These are phyloP conservation scores for Rhytidhysteron rufulum DNA, from an alignment of 2,329 filamentous ascomycete genomes.

Conservation along the genomic window DNA sequence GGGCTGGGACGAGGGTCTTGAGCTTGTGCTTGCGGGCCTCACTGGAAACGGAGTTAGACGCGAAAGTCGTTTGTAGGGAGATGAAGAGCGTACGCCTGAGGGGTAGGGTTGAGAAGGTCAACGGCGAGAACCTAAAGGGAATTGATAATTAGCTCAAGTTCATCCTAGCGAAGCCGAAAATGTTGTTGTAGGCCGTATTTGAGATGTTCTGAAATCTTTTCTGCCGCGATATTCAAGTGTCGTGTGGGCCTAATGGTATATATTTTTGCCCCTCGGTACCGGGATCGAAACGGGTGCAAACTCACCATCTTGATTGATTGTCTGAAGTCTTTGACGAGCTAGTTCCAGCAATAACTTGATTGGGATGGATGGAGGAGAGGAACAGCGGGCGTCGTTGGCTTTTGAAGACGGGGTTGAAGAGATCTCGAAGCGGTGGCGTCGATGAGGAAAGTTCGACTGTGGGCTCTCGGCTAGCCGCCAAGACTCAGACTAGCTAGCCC, in stretches of 20 bases:
- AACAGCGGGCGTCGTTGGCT: conserved; percentile 31
- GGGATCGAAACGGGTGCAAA: conserved; percentile 12
- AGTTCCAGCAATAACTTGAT: conserved; percentile 24
- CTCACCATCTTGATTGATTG: conserved; percentile 40
- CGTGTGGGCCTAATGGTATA: conserved; percentile 27
- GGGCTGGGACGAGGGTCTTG: conserved; percentile 94
- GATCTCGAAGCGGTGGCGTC: conserved; percentile 4
- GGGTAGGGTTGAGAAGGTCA: conserved; percentile 98
- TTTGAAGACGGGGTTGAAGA: conserved; percentile 16
- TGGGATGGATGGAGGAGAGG: conserved; percentile 32
- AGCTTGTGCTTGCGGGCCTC: conserved; percentile 99
- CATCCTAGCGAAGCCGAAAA: conserved; percentile 7
- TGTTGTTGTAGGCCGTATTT: conserved; percentile 5
- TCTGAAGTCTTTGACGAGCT: conserved; percentile 24
- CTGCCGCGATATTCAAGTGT: conserved; percentile 25
- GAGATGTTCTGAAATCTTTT: conserved; percentile 13
- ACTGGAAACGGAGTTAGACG: conserved; percentile 32
- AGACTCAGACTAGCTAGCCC: no score
- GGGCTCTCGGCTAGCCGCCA: no score
- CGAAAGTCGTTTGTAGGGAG: conserved; percentile 1
- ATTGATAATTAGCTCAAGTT: conserved; percentile 11
- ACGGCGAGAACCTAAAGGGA: conserved; percentile 92
- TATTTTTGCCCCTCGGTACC: conserved; percentile 3
- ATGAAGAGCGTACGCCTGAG: conserved; percentile 59
- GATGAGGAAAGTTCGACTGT: conserved; percentile 1